Conservation (phyloP, 495 filamentous ascomycete genomes). For the Hypoxylon fuscum region DNA sequence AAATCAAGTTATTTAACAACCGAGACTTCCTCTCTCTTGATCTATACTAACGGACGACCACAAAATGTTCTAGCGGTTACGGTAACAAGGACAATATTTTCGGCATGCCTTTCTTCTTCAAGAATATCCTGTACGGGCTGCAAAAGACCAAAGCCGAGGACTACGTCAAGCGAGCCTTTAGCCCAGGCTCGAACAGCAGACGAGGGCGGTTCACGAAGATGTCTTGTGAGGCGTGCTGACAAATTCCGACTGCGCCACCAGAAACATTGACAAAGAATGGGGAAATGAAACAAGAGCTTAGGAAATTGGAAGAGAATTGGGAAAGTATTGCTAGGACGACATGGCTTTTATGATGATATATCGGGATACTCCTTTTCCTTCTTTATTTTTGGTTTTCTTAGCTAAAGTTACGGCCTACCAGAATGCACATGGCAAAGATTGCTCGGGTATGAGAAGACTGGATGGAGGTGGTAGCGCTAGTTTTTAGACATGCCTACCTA, state of each 20-base stretch:
- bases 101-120: slow-evolving; percentile 17
- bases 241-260: slow-evolving; percentile 14
- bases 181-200: neutral
- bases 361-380: too few relatives aligned
- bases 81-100: neutral
- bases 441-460: too few relatives aligned
- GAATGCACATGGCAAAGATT: too few relatives aligned
- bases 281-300: neutral
- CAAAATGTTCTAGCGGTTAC: neutral
- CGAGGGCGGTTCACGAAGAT: slow-evolving; percentile 5
- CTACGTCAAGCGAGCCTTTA: neutral
- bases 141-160: slow-evolving; percentile 11
- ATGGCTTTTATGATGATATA: too few relatives aligned
- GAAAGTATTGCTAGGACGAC: too few relatives aligned
- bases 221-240: slow-evolving; percentile 12
- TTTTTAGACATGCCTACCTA: too few relatives aligned
- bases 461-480: too few relatives aligned
- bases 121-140: slow-evolving; percentile 5
- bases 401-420: too few relatives aligned
- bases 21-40: too few relatives aligned
- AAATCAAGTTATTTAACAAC: too few relatives aligned
- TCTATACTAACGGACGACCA: neutral
- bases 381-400: too few relatives aligned
- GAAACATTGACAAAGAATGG: slow-evolving; percentile 6
- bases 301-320: neutral